These are phyloP conservation scores for Ascochyta viciae-villosae DNA, from an alignment of 2,329 filamentous ascomycete genomes.

Conservation along the genomic window DNA sequence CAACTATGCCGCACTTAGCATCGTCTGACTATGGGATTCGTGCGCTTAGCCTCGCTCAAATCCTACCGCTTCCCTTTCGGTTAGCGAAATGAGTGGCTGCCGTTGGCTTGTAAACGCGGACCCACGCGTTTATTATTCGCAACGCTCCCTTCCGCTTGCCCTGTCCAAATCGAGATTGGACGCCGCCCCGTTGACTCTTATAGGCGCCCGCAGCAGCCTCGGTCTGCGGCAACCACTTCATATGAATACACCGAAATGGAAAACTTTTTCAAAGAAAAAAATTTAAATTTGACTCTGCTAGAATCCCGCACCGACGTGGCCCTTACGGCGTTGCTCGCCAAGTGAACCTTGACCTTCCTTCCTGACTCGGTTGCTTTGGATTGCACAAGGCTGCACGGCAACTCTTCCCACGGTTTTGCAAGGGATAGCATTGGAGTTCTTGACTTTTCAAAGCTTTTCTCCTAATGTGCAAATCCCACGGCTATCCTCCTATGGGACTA, in stretches of 20 bases:
- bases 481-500: background rate
- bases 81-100: slow-evolving; percentile 21
- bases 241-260: background rate
- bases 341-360: background rate
- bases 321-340: background rate
- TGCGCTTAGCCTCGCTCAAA: slow-evolving; percentile 22
- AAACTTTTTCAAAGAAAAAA: no score
- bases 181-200: background rate
- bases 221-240: background rate
- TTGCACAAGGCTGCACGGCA: background rate
- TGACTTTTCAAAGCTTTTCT: background rate
- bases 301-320: background rate
- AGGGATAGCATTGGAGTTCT: background rate
- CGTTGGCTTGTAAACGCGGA: slow-evolving; percentile 29
- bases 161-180: slow-evolving; percentile 4
- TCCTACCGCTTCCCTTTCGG: slow-evolving; percentile 27
- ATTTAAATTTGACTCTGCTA: no score
- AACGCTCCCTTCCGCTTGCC: slow-evolving; percentile 7
- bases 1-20: slow-evolving; percentile 17
- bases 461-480: background rate
- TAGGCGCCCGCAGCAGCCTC: slow-evolving; percentile 1
- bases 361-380: background rate
- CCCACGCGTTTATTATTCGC: slow-evolving; percentile 26
- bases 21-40: slow-evolving; percentile 20
- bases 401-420: background rate